A percentile compares a stretch with the other conserved stretches of the same genome.
phyloP scores from a whole-genome alignment of 495 filamentous ascomycete species.

The Thozetella sp. region DNA sequence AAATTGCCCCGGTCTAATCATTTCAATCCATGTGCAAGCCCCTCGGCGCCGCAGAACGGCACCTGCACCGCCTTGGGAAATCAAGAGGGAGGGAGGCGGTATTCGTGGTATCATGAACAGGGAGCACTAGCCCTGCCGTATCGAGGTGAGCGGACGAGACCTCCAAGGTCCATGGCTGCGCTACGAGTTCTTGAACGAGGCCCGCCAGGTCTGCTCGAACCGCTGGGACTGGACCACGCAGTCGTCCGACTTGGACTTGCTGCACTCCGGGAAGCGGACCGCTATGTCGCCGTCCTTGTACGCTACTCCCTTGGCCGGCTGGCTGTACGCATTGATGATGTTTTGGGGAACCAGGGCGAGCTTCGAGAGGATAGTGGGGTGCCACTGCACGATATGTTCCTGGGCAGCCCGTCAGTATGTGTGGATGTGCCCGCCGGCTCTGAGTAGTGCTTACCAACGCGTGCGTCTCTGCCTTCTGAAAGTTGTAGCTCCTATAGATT shows the following conservation, averaged over 20 bases:
- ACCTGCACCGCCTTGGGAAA: no score
- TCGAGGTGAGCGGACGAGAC: neutral
- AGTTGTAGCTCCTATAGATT: conserved; percentile 89
- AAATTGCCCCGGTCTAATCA: no score
- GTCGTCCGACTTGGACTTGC: conserved; percentile 48
- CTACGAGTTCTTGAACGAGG: conserved; percentile 32
- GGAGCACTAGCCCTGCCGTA: neutral
- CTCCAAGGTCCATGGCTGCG: neutral
- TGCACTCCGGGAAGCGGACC: conserved; percentile 74
- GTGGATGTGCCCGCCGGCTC: neutral
- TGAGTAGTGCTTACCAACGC: conserved; percentile 67
- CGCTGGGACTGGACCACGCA: conserved; percentile 69
- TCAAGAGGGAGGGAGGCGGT: no score
- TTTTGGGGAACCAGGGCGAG: conserved; percentile 84
- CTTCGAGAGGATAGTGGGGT: conserved; percentile 93
- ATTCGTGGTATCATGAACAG: neutral
- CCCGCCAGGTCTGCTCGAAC: conserved; percentile 48
- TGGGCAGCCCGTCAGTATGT: conserved; percentile 23
- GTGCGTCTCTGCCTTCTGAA: conserved; percentile 91
- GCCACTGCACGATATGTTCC: conserved; percentile 96
- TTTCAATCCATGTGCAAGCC: no score
- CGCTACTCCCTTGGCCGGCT: conserved; percentile 38
- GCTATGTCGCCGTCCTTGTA: conserved; percentile 89
- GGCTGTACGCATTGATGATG: conserved; percentile 73
- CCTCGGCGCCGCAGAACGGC: no score